Evolutionary conservation across 345 rosid species (phyloP).

Genomic region (Sonneratia alba): DNA sequence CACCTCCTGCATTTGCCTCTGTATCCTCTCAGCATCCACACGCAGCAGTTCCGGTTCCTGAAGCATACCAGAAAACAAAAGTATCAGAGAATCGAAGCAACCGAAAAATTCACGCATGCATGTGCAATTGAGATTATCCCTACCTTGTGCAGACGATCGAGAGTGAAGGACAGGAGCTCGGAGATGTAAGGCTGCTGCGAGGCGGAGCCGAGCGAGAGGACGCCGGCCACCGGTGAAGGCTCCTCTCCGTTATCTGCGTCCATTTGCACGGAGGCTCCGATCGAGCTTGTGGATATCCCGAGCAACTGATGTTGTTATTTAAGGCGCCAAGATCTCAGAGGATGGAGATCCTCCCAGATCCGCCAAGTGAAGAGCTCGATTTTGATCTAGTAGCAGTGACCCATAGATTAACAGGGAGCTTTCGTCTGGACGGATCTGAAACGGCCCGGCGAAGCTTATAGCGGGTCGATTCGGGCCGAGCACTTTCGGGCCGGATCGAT

Average conservation of each 20-base stretch:
- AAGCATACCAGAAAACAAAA: slow-evolving; percentile 5
- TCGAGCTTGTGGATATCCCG: slow-evolving; percentile 1
- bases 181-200: slow-evolving; percentile 90
- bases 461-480: no score
- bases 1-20: slow-evolving; percentile 97
- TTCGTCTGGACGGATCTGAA: no score
- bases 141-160: slow-evolving; percentile 97
- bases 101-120: background rate
- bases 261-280: background rate
- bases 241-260: slow-evolving; percentile 22
- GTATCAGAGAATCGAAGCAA: background rate
- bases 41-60: slow-evolving; percentile 96
- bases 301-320: slow-evolving; percentile 1
- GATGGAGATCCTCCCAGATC: background rate
- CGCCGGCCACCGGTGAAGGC: slow-evolving; percentile 26
- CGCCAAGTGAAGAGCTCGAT: background rate
- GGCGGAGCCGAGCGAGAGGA: slow-evolving; percentile 71
- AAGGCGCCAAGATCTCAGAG: background rate
- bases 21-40: slow-evolving; percentile 89
- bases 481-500: no score
- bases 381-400: background rate
- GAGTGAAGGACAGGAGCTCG: slow-evolving; percentile 97
- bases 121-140: background rate
- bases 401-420: background rate
- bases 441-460: no score